Conservation (phyloP, 2,329 filamentous ascomycete species). For the Ambrosiella cleistominuta region DNA sequence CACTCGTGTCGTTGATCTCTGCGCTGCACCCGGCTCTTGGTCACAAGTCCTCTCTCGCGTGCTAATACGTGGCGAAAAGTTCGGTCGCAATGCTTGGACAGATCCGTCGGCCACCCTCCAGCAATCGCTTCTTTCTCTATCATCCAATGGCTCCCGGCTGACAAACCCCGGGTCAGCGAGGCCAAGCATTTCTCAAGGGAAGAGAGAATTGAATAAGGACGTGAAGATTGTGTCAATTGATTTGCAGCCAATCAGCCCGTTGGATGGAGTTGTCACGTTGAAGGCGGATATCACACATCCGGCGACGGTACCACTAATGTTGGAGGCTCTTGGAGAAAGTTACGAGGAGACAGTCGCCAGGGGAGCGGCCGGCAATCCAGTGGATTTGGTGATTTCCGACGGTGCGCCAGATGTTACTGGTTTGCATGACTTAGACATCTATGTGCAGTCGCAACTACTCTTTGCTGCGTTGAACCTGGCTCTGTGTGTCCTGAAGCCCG, state of each 20-base stretch:
- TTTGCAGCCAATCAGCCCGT: constrained; percentile 82
- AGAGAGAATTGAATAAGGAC: constrained; percentile 11
- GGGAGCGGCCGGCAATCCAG: constrained; percentile 49
- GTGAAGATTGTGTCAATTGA: constrained; percentile 85
- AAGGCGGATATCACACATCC: constrained; percentile 96
- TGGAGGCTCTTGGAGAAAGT: constrained; percentile 65
- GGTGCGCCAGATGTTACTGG: constrained; percentile 94
- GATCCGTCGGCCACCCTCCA: constrained; percentile 53
- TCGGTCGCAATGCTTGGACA: constrained; percentile 73
- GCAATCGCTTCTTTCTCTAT: constrained; percentile 10
- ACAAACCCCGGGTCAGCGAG: constrained; percentile 2
- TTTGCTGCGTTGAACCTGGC: constrained; percentile 89
- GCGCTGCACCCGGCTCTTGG: constrained; percentile 91
- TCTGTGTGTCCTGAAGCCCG: constrained; percentile 77
- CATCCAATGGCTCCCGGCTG: constrained; percentile 9
- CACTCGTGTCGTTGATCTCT: constrained; percentile 85
- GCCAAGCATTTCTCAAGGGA: not conserved
- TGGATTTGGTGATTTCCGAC: constrained; percentile 88
- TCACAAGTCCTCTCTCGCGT: constrained; percentile 89
- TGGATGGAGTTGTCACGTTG: constrained; percentile 81
- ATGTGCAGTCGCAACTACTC: constrained; percentile 88
- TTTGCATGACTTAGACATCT: constrained; percentile 92
- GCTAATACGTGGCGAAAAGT: constrained; percentile 81
- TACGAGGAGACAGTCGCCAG: constrained; percentile 29
- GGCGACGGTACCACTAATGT: constrained; percentile 75